A percentile compares a stretch with the other conserved stretches of the same genome.
Conservation (phyloP, 805 yeast species). For the Yarrowia sp. region DNA sequence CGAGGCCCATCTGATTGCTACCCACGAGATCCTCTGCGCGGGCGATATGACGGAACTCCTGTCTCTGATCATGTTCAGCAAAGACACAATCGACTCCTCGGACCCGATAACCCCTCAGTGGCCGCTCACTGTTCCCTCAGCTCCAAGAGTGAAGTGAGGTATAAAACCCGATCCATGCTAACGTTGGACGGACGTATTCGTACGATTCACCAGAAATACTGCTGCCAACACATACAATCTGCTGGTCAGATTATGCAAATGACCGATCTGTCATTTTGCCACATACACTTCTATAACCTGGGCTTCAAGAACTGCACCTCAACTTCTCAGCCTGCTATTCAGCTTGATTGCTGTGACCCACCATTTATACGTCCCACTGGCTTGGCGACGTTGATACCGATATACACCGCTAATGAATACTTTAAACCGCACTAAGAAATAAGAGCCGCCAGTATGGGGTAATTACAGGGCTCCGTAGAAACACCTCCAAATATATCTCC, state of each 20-base stretch:
- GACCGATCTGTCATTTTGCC: too few species aligned
- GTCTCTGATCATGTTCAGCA: constrained; percentile 11
- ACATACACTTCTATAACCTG: too few species aligned
- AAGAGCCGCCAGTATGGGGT: too few species aligned
- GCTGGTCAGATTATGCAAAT: background rate
- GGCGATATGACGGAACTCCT: constrained; percentile 22
- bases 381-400: background rate
- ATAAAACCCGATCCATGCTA: too few species aligned
- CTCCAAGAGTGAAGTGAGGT: constrained; percentile 9
- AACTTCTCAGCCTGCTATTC: too few species aligned
- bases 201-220: too few species aligned
- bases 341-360: too few species aligned
- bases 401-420: background rate
- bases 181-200: too few species aligned
- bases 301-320: too few species aligned
- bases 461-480: too few species aligned
- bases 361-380: background rate
- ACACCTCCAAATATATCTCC: too few species aligned
- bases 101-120: constrained; percentile 8
- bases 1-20: constrained; percentile 30
- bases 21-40: constrained; percentile 29
- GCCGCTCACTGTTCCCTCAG: background rate
- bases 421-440: background rate
- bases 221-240: background rate
- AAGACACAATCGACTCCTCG: background rate